A percentile compares a stretch with the other conserved stretches of the same genome.
These are phyloP conservation scores for Calonectria crousiana DNA, from an alignment of 2,329 filamentous ascomycete species.

Conservation along the genomic window DNA sequence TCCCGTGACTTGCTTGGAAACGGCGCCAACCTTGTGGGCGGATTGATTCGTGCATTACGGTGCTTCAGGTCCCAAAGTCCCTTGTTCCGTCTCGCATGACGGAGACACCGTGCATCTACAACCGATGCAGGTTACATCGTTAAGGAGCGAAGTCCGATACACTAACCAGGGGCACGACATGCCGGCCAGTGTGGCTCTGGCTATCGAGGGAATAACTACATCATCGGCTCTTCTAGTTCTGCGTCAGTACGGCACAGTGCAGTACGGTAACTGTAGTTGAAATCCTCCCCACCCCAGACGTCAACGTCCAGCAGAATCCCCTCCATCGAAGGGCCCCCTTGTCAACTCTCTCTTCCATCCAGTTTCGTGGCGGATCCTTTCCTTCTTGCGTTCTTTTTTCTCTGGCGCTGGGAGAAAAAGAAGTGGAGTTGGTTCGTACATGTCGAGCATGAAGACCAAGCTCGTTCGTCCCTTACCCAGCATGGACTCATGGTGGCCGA, in stretches of 20 bases:
- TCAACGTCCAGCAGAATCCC: slow-evolving; percentile 10
- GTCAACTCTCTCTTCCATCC: neutral
- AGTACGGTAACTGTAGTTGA: neutral
- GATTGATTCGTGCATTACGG: slow-evolving; percentile 1
- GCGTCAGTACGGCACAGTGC: slow-evolving; percentile 8
- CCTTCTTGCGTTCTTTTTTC: slow-evolving; percentile 5
- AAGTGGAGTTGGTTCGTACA: slow-evolving; percentile 1
- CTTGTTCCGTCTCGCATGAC: slow-evolving; percentile 15
- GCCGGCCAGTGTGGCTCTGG: neutral
- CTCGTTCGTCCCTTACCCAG: slow-evolving; percentile 1
- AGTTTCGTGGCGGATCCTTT: neutral
- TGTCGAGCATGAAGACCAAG: slow-evolving; percentile 8
- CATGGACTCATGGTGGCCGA: slow-evolving; percentile 5
- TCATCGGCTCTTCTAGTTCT: slow-evolving; percentile 13
- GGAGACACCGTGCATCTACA: slow-evolving; percentile 22
- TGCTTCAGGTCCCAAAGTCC: slow-evolving; percentile 9
- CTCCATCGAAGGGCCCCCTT: neutral
- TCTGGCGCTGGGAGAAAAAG: neutral
- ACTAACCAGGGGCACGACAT: slow-evolving; percentile 18
- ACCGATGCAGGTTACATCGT: slow-evolving; percentile 17
- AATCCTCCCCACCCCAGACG: neutral
- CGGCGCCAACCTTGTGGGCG: neutral
- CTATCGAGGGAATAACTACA: neutral
- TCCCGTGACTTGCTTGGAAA: slow-evolving; percentile 8
- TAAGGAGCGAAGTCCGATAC: slow-evolving; percentile 8